Evolutionary conservation across 768 basidiomycete genomes (phyloP).

Genomic region (Mycena rebaudengoi): DNA sequence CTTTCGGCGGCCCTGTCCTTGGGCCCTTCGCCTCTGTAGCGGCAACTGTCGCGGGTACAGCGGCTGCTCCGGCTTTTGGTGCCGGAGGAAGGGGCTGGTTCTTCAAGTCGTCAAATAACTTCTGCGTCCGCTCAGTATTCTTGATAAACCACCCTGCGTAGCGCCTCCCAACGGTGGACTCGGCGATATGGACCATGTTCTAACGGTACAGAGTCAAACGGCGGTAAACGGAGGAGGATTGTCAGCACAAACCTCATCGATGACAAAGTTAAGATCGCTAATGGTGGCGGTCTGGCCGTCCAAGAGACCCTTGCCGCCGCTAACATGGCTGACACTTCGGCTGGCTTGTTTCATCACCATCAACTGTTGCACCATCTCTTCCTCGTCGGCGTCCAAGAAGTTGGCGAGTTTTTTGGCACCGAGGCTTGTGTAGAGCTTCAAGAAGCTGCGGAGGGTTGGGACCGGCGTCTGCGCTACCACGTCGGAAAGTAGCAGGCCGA

Average conservation of each 20-base stretch:
- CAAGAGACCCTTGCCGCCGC: conserved; percentile 69
- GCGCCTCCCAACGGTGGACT: conserved; percentile 91
- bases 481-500: conserved; percentile 84
- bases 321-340: conserved; percentile 75
- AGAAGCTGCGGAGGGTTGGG: conserved; percentile 87
- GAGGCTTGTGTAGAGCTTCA: conserved; percentile 95
- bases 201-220: conserved; percentile 37
- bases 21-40: conserved; percentile 38
- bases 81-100: conserved; percentile 53
- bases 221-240: not conserved
- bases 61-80: conserved; percentile 6
- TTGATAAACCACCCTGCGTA: conserved; percentile 99
- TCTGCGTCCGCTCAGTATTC: conserved; percentile 91
- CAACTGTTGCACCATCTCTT: conserved; percentile 94
- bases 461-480: conserved; percentile 79
- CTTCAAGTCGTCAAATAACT: conserved; percentile 83
- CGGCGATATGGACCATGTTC: conserved; percentile 97
- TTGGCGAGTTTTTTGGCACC: conserved; percentile 91
- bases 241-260: conserved; percentile 76
- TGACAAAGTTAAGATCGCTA: conserved; percentile 95
- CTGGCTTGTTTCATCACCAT: conserved; percentile 95
- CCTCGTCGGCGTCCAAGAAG: conserved; percentile 92
- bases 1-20: conserved; percentile 60
- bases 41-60: conserved; percentile 28
- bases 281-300: conserved; percentile 89